Base-by-base conservation (phyloP, 306 rosid genomes). In the Hippophae tibetana region DNA sequence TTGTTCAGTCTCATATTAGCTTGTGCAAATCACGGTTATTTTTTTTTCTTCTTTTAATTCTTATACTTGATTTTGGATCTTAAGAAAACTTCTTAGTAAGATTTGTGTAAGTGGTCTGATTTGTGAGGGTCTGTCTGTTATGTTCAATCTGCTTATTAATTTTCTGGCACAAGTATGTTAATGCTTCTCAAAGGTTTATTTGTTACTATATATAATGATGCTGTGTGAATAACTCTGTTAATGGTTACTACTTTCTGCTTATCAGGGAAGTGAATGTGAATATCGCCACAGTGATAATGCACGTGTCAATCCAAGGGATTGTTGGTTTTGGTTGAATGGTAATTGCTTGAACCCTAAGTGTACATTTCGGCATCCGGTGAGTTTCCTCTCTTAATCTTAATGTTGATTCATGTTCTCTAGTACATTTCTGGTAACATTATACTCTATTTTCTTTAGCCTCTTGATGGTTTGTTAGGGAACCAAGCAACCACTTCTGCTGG, bases 211-310 rank as follows among this genome's bases (percentile, higher is more conserved):
- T 31, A 31, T 4, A 2, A 31, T 31, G 23, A 18, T 31, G 38
- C 5, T 31, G 3, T 31, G 38, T 31, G 38, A 31, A 31, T 31
- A 4, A 31, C 38, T 31, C 38, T 31, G 38, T 31, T 31, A 31
- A 31, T 31, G 38, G 38, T 2, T 31, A 31, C 38, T 31, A 31
- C 38, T 31, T 31, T 31, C 38, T 31, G 38, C 4, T 31, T 2
- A 31, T 31, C 57, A 93, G 99, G 99, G 99, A 42, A 72, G 74
- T 70, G 99, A 93, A 76, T 93, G 99, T 1, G 99, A 93, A 70
- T 93, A 88, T 74, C 97, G 99, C 47, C 99, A 93, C 53, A 93
- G 95, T 57, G 99, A 93, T 63, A 81, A 78, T 64, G 99, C 99
- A 9, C 78, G 96, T 46, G 81, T 88, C 57, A 93, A 93, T 70